Conservation (phyloP, 2,329 filamentous ascomycete species). For the Geosmithia putterillii region DNA sequence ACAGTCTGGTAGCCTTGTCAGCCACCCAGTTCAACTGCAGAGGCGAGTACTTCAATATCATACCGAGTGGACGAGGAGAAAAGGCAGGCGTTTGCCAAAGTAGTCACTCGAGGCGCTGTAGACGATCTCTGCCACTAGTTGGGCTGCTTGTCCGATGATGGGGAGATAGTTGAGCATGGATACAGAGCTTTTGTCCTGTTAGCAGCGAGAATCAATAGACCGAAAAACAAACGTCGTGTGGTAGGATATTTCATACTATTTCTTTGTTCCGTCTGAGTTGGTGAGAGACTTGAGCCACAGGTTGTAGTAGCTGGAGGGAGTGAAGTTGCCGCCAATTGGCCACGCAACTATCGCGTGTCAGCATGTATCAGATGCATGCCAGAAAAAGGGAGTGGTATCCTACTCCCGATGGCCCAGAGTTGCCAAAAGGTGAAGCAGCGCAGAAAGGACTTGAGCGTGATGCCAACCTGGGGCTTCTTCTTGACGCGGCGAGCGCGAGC, state of each 20-base stretch:
- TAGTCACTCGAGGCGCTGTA: not conserved
- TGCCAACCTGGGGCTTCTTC: not conserved
- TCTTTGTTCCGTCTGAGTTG: not conserved
- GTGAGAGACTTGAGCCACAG: not conserved
- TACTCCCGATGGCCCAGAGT: not conserved
- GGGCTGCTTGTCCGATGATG: not conserved
- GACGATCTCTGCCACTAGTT: not conserved
- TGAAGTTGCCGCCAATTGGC: not conserved
- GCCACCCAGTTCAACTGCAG: too few relatives aligned
- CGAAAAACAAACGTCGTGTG: too few relatives aligned
- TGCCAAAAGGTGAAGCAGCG: conserved; percentile 1
- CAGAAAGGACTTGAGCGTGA: not conserved
- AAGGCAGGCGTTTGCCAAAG: not conserved
- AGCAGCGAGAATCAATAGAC: not conserved
- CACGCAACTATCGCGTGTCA: not conserved
- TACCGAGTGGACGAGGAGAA: not conserved
- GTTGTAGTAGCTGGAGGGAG: not conserved
- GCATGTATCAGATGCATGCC: not conserved
- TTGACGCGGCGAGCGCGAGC: not conserved
- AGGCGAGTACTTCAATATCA: too few relatives aligned
- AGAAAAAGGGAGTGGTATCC: not conserved
- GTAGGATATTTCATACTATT: not conserved
- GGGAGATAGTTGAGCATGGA: not conserved
- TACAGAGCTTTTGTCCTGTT: not conserved
- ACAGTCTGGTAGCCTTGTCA: not conserved